These are phyloP conservation scores for Coemansia sp. DNA, from an alignment of 371 early-diverging fungal species.

Conservation along the genomic window DNA sequence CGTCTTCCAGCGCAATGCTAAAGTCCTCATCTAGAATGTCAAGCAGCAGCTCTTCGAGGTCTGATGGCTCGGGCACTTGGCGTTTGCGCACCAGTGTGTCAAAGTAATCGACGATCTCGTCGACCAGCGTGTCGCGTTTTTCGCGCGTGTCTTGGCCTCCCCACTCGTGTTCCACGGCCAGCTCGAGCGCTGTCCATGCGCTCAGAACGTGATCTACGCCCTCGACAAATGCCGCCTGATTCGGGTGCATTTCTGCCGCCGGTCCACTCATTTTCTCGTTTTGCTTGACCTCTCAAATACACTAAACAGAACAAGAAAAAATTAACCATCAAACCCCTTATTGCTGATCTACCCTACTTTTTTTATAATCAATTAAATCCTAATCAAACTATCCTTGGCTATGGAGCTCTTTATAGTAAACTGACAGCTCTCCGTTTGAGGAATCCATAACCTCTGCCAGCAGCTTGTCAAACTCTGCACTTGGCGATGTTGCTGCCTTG, in stretches of 20 bases:
- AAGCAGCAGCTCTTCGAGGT: conserved; percentile 42
- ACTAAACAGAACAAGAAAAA: too few species aligned
- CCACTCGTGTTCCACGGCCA: conserved; percentile 80
- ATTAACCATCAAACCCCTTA: too few species aligned
- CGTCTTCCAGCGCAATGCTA: conserved; percentile 42
- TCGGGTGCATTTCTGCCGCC: conserved; percentile 35
- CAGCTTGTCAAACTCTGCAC: conserved; percentile 10
- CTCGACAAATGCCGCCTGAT: conserved; percentile 52
- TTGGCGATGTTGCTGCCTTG: not conserved
- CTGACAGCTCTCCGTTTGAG: not conserved
- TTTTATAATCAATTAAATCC: too few species aligned
- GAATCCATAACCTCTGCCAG: not conserved
- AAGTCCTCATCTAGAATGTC: conserved; percentile 49
- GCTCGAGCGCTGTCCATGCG: conserved; percentile 71
- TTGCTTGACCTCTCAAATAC: too few species aligned
- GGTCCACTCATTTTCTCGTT: too few species aligned
- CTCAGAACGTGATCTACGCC: conserved; percentile 48
- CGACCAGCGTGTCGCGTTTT: conserved; percentile 77
- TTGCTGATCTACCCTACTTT: not conserved
- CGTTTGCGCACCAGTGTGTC: conserved; percentile 45
- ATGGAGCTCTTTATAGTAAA: conserved; percentile 10
- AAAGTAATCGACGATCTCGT: conserved; percentile 68
- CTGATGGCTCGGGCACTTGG: conserved; percentile 24
- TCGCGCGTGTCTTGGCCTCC: conserved; percentile 71
- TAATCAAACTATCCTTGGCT: not conserved